phyloP scores from a whole-genome alignment of 108 stramenopile genomes.

The Schizochytrium sp. region DNA sequence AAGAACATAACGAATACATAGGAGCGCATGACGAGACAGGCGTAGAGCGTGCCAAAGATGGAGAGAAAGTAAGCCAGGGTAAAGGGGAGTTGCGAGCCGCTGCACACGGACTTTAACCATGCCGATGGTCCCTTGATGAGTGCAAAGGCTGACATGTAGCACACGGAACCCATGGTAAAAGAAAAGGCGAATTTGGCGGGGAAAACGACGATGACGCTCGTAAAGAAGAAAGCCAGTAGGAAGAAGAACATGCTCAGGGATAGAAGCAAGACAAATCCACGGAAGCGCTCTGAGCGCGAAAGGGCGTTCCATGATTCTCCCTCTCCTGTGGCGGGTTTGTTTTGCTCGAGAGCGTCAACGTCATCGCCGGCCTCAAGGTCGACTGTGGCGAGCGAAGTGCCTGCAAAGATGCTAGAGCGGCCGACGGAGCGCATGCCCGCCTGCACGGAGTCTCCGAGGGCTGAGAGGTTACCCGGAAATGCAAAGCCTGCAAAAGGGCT shows the following conservation, averaged over 20 bases:
- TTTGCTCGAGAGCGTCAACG: background rate
- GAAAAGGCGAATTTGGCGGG: conserved; percentile 4
- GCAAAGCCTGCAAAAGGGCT: background rate
- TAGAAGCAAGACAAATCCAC: background rate
- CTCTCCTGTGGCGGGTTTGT: background rate
- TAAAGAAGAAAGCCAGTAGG: background rate
- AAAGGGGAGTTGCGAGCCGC: background rate
- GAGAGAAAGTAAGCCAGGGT: background rate
- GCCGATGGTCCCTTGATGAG: background rate
- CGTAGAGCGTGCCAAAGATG: conserved; percentile 10
- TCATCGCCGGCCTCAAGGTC: background rate
- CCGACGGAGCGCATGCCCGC: background rate
- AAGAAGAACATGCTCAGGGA: background rate
- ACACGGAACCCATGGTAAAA: background rate
- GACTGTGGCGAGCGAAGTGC: background rate
- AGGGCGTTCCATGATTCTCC: background rate
- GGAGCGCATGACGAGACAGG: background rate
- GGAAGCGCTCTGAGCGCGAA: background rate
- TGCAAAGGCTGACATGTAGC: background rate
- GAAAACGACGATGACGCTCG: background rate
- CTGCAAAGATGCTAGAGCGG: background rate
- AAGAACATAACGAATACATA: background rate
- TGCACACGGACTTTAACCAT: background rate
- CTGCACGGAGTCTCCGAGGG: background rate
- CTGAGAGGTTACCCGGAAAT: background rate